Percentiles rank a stretch among this genome's conserved stretches.
Evolutionary conservation across 2,329 filamentous ascomycete species (phyloP).

Genomic region (Colletotrichum liaoningense): DNA sequence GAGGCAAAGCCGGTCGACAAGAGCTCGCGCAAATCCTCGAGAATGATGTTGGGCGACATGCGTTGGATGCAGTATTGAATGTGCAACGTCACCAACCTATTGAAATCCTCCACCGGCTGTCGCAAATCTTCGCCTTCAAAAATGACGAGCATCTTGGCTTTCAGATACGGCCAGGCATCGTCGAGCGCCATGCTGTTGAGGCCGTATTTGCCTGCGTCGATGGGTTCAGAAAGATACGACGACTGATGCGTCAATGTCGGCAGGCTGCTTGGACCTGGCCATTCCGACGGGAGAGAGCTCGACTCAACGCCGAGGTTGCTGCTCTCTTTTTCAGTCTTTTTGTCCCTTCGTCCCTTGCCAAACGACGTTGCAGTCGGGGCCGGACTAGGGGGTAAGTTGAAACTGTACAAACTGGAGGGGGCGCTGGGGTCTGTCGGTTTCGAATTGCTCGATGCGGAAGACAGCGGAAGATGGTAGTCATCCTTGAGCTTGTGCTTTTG

Average conservation of each 20-base stretch:
- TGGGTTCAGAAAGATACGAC: slow-evolving; percentile 60
- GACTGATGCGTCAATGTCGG: slow-evolving; percentile 56
- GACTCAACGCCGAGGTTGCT: slow-evolving; percentile 65
- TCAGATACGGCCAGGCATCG: slow-evolving; percentile 85
- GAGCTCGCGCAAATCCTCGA: slow-evolving; percentile 82
- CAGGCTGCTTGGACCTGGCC: slow-evolving; percentile 66
- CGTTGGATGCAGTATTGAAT: slow-evolving; percentile 82
- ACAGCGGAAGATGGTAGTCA: slow-evolving; percentile 78
- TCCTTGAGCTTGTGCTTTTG: slow-evolving; percentile 85
- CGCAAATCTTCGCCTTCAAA: slow-evolving; percentile 86
- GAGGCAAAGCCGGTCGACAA: slow-evolving; percentile 85
- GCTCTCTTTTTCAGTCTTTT: slow-evolving; percentile 76
- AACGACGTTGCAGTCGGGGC: slow-evolving; percentile 75
- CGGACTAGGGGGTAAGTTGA: slow-evolving; percentile 79
- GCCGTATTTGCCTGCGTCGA: slow-evolving; percentile 68
- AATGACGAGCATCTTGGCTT: slow-evolving; percentile 79
- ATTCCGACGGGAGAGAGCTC: slow-evolving; percentile 54
- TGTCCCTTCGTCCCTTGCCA: slow-evolving; percentile 87
- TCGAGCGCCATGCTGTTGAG: slow-evolving; percentile 78
- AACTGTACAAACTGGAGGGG: slow-evolving; percentile 82
- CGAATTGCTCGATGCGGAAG: slow-evolving; percentile 82
- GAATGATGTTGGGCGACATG: slow-evolving; percentile 74
- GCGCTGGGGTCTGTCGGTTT: slow-evolving; percentile 80
- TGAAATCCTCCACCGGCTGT: slow-evolving; percentile 86
- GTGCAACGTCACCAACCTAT: slow-evolving; percentile 81